Conservation (phyloP, 2,329 filamentous ascomycete genomes). For the Myrmaecium sp. region DNA sequence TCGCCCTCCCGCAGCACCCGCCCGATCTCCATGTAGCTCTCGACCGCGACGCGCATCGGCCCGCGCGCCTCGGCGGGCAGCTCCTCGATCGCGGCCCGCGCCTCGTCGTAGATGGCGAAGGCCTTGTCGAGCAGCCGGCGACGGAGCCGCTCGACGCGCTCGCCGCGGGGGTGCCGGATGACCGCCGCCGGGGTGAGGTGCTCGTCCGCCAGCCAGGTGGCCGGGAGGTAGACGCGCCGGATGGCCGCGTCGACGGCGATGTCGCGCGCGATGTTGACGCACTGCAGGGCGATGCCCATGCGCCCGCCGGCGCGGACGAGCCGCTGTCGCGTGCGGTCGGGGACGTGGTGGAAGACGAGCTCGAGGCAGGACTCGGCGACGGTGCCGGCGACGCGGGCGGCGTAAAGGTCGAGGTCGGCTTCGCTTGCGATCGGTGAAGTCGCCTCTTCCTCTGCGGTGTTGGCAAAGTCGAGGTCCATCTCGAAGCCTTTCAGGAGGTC, state of each 20-base stretch:
- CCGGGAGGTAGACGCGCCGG: constrained; percentile 51
- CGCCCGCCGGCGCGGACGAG: constrained; percentile 40
- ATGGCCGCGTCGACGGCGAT: constrained; percentile 50
- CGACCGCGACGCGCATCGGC: constrained; percentile 51
- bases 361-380: constrained; percentile 53
- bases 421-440: constrained; percentile 42
- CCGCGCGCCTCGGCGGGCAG: constrained; percentile 44
- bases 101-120: constrained; percentile 41
- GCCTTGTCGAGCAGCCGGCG: constrained; percentile 40
- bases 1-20: constrained; percentile 36
- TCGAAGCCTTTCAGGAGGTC: constrained; percentile 51
- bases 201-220: constrained; percentile 43
- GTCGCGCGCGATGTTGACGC: constrained; percentile 61
- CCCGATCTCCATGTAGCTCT: constrained; percentile 64
- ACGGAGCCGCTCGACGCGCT: constrained; percentile 33
- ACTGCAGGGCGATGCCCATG: constrained; percentile 63
- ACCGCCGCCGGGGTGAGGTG: constrained; percentile 38
- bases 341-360: constrained; percentile 43
- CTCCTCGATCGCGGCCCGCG: constrained; percentile 39
- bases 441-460: constrained; percentile 6
- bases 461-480: constrained; percentile 44
- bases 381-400: constrained; percentile 52
- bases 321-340: constrained; percentile 16
- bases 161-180: constrained; percentile 31
- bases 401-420: constrained; percentile 43